Percentiles rank a stretch among this genome's conserved stretches.
Evolutionary conservation across 306 rosid genomes (phyloP).

Genomic region (Quercus variabilis): DNA sequence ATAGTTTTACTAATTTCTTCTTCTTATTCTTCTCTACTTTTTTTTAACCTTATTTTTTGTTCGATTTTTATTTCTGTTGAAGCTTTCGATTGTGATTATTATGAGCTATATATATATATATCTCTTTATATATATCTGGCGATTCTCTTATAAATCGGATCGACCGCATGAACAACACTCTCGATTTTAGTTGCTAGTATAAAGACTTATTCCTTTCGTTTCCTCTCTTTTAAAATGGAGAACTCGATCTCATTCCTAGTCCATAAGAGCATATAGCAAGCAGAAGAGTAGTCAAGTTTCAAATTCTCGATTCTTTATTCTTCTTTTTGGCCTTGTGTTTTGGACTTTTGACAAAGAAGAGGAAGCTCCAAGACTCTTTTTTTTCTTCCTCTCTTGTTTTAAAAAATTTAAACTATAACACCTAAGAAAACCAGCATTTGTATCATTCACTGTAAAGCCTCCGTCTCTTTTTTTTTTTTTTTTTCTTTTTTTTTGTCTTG

Average conservation of each 20-base stretch:
- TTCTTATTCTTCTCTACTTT: neutral
- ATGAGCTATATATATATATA: slow-evolving; percentile 24
- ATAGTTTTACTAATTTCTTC: slow-evolving; percentile 38
- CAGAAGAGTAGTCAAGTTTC: neutral
- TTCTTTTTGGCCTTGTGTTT: slow-evolving; percentile 13
- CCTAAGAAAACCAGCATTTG: slow-evolving; percentile 18
- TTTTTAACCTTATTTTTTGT: neutral
- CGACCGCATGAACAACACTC: slow-evolving; percentile 16
- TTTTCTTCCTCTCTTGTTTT: neutral
- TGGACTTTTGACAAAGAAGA: neutral
- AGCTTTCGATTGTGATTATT: slow-evolving; percentile 56
- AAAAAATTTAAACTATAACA: neutral
- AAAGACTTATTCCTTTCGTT: neutral
- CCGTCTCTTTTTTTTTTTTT: slow-evolving; percentile 24
- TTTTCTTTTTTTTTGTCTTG: slow-evolving; percentile 33
- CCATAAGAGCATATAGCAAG: neutral
- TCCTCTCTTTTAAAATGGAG: neutral
- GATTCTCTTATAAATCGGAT: slow-evolving; percentile 33
- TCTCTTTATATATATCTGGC: slow-evolving; percentile 18
- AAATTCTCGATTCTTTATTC: neutral
- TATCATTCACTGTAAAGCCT: slow-evolving; percentile 16
- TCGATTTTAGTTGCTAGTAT: neutral
- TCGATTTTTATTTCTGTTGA: slow-evolving; percentile 19
- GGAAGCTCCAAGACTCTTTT: neutral
- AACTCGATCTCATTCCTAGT: neutral